phyloP scores from a whole-genome alignment of 441 rosid species.

The Gossypium lobatum region DNA sequence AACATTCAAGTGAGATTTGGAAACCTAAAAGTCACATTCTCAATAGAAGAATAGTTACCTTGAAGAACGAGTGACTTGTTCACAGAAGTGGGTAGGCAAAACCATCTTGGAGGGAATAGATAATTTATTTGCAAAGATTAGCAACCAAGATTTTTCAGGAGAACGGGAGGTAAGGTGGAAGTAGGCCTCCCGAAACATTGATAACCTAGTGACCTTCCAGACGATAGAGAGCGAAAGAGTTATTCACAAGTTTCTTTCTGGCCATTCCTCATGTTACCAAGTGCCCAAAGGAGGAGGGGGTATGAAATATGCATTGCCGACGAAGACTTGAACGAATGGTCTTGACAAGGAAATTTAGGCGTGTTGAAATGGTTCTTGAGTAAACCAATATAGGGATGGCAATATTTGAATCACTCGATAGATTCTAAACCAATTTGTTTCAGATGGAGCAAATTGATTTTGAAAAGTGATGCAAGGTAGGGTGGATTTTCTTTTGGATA shows the following conservation, averaged over 20 bases:
- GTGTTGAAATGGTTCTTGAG: not conserved
- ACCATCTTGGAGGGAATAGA: not conserved
- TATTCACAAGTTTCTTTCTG: not conserved
- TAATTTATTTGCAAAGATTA: not conserved
- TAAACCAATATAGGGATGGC: not conserved
- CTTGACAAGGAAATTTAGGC: not conserved
- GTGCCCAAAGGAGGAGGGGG: not conserved
- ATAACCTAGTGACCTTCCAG: not conserved
- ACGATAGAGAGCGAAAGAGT: not conserved
- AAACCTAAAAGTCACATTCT: not conserved
- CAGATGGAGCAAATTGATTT: not conserved
- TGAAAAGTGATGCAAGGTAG: not conserved
- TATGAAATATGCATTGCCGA: not conserved
- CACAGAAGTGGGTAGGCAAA: not conserved
- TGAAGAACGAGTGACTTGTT: not conserved
- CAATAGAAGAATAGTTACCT: too few species aligned
- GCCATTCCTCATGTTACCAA: not conserved
- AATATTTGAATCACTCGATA: not conserved
- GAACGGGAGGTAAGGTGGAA: not conserved
- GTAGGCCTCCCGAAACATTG: not conserved
- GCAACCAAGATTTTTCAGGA: not conserved
- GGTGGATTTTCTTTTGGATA: not conserved
- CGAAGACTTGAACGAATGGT: not conserved
- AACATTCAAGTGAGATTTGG: not conserved
- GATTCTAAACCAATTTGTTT: not conserved